Base-by-base conservation (phyloP, 106 monocot genomes). In the Cymbidium sinense region DNA sequence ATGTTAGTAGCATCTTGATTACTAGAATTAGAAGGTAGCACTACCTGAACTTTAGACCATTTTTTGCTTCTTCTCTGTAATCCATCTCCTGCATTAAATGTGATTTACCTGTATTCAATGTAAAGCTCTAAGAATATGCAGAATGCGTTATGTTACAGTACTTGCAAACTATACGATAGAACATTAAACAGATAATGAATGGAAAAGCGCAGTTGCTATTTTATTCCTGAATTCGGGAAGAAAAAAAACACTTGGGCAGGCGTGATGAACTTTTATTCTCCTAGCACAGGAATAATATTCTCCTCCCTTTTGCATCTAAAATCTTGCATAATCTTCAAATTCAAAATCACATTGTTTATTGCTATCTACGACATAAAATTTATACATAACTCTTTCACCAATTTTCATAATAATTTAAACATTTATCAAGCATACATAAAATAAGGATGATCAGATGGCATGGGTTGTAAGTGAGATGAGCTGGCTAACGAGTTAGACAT, bases 21-120 rank as follows among this genome's bases (percentile, higher is more conserved):
- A 72, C 34, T 17, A 17, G 34, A 62, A 15, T 23, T n/a, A 75
- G 30, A 78, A 7, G 25, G 28, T 55, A 41, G n/a, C 75, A 4
- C 4, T 83, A 98, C 98, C 92, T 94, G 84, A 98, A 98, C 55
- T 87, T 94, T 51, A 90, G 80, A 50, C 98, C 98, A 86, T 92
- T 98, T 86, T 77, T 85, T 76, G 94, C 98, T 89, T 98, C 98
- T 78, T 85, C 84, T 80, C 84, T 82, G 81, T 98, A 98, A 85
- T 98, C 90, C 92, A 98, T 92, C 90, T 98, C 98, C 98, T 98
- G 98, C 94, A 98, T 92, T 84, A 88, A 93, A 98, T 84, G 83
- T 82, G 86, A 91, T 91, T 88, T 83, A 87, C 92, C 94, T 98
- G 94, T 94, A 92, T 98, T 98, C 98, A 98, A 88, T 92, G 75